phyloP scores from a whole-genome alignment of 139 green algal species.

The Chlamydomonas incerta region DNA sequence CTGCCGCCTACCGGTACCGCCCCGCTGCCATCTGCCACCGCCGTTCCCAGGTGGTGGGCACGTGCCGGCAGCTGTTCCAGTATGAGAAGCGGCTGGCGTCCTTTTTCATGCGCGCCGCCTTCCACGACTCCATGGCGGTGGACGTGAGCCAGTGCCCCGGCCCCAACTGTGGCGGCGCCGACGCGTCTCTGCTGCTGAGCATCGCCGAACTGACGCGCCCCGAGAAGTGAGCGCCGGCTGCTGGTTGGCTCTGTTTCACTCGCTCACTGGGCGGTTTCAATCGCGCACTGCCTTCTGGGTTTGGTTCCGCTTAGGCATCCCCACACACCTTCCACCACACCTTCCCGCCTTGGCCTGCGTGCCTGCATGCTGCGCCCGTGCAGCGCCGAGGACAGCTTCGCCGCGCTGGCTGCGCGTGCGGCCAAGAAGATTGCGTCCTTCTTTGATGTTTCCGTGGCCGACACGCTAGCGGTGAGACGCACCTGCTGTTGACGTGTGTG shows the following conservation, averaged over 20 bases:
- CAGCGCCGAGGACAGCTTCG: neutral
- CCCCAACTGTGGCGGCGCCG: neutral
- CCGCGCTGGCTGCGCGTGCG: neutral
- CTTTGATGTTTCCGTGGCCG: neutral
- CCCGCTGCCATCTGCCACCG: too few relatives aligned
- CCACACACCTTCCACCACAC: too few relatives aligned
- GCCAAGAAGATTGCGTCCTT: conserved; percentile 9
- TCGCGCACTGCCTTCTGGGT: too few relatives aligned
- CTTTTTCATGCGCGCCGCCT: conserved; percentile 30
- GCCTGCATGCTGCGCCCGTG: neutral
- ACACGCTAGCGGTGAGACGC: conserved; percentile 15
- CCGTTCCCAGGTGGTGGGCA: neutral
- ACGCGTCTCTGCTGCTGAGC: conserved; percentile 17
- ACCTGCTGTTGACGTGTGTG: neutral
- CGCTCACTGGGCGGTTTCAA: too few relatives aligned
- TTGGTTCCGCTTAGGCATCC: too few relatives aligned
- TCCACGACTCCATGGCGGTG: conserved; percentile 32
- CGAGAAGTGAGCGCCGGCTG: conserved; percentile 25
- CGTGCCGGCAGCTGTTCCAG: neutral
- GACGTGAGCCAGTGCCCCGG: neutral
- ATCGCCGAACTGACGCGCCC: neutral
- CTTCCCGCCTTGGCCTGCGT: too few relatives aligned
- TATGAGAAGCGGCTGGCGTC: conserved; percentile 13
- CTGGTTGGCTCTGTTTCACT: too few relatives aligned
- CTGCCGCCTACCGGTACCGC: too few relatives aligned